Evolutionary conservation across 495 filamentous ascomycete genomes (phyloP).

Genomic region (Amorphotheca resinae): DNA sequence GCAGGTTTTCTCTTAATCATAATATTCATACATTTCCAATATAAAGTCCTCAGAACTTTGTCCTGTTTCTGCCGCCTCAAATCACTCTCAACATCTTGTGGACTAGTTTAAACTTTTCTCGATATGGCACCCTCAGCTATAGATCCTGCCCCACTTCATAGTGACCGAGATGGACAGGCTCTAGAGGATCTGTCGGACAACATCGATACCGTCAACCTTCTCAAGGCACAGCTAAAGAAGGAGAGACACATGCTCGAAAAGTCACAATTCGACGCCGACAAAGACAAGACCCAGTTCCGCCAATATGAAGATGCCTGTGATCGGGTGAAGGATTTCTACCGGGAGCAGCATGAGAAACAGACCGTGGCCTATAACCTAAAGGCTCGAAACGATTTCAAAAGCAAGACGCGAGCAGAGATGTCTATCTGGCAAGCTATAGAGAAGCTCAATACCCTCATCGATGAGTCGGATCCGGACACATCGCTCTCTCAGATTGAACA

Average conservation of each 20-base stretch:
- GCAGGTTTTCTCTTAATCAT: no score
- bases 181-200: constrained; percentile 71
- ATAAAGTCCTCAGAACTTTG: no score
- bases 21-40: no score
- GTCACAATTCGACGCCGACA: constrained; percentile 58
- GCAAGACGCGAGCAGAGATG: constrained; percentile 58
- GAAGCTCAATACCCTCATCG: constrained; percentile 77
- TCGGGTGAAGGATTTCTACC: constrained; percentile 72
- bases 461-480: constrained; percentile 83
- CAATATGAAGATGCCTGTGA: constrained; percentile 69
- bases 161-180: constrained; percentile 48
- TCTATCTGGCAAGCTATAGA: constrained; percentile 82
- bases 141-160: constrained; percentile 7
- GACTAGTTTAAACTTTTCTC: no score
- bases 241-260: constrained; percentile 45
- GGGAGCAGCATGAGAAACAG: constrained; percentile 73
- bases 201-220: constrained; percentile 70
- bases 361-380: constrained; percentile 76
- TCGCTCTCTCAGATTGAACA: constrained; percentile 79
- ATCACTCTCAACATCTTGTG: no score
- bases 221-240: constrained; percentile 44
- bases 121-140: constrained; percentile 22
- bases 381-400: constrained; percentile 56
- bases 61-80: no score
- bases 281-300: constrained; percentile 72